A percentile compares a stretch with the other conserved stretches of the same genome.
Conservation (phyloP, 1,284 basidiomycete species). For the Trichosporon asahii region DNA sequence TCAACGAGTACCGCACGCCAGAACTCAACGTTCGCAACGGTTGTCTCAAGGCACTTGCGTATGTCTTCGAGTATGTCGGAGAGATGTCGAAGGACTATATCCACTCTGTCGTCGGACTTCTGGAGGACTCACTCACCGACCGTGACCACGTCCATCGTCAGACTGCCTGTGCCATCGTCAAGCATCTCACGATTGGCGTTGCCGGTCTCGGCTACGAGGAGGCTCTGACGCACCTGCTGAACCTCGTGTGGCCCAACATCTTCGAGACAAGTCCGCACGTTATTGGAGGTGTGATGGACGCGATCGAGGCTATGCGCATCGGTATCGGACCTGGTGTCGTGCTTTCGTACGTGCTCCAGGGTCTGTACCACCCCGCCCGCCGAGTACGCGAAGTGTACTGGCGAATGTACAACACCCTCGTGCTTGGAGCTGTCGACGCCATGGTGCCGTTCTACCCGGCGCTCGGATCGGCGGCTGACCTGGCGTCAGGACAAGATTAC, state of each 20-base stretch:
- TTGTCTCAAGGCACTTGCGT: slow-evolving; percentile 95
- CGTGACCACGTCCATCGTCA: slow-evolving; percentile 97
- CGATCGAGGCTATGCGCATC: slow-evolving; percentile 93
- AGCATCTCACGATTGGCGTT: slow-evolving; percentile 94
- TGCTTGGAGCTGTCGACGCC: slow-evolving; percentile 81
- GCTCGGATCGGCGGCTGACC: slow-evolving; percentile 76
- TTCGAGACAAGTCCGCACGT: slow-evolving; percentile 98
- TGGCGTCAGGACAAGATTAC: slow-evolving; percentile 70
- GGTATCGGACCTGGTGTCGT: slow-evolving; percentile 91
- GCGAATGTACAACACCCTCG: slow-evolving; percentile 81
- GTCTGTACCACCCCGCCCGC: slow-evolving; percentile 90
- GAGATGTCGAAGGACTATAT: slow-evolving; percentile 98
- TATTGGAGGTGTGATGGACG: slow-evolving; percentile 94
- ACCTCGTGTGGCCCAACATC: slow-evolving; percentile 98
- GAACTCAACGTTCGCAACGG: slow-evolving; percentile 99
- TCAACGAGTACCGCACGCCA: slow-evolving; percentile 97
- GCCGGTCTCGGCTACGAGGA: slow-evolving; percentile 97
- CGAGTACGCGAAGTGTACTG: slow-evolving; percentile 96
- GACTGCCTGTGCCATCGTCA: slow-evolving; percentile 97
- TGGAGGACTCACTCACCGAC: slow-evolving; percentile 97
- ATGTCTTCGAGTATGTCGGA: slow-evolving; percentile 99
- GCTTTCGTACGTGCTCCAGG: slow-evolving; percentile 73
- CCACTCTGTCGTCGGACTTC: slow-evolving; percentile 93
- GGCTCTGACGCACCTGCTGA: slow-evolving; percentile 95
- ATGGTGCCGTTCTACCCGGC: slow-evolving; percentile 95